Evolutionary conservation across 2,329 filamentous ascomycete genomes (phyloP).

Genomic region (Tetracladium maxilliforme): DNA sequence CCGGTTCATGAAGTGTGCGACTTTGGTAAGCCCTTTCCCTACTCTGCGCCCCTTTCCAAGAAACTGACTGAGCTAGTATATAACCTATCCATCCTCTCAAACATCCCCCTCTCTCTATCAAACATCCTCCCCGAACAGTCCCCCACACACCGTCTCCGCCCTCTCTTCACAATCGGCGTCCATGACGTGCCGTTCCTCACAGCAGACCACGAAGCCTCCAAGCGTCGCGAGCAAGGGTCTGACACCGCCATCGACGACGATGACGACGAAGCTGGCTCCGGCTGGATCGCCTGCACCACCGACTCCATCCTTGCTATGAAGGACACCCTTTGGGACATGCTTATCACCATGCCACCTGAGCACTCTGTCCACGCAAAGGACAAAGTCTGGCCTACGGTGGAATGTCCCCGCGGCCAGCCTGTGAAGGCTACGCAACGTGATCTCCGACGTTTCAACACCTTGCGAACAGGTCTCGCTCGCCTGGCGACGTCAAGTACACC

Average conservation of each 20-base stretch:
- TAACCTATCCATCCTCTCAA: conserved; percentile 82
- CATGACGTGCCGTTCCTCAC: conserved; percentile 77
- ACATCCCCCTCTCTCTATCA: conserved; percentile 61
- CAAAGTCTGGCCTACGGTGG: conserved; percentile 63
- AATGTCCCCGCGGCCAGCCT: conserved; percentile 44
- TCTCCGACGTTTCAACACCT: conserved; percentile 59
- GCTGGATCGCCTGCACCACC: conserved; percentile 92
- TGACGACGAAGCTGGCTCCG: conserved; percentile 34
- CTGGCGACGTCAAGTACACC: conserved; percentile 9
- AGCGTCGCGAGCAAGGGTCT: conserved; percentile 16
- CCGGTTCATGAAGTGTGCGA: conserved; percentile 79
- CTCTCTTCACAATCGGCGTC: conserved; percentile 86
- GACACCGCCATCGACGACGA: conserved; percentile 16
- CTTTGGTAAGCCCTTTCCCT: conserved; percentile 47
- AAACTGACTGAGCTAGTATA: conserved; percentile 49
- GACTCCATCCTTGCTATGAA: conserved; percentile 87
- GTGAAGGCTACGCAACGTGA: conserved; percentile 86
- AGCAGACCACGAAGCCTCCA: conserved; percentile 36
- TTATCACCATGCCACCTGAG: conserved; percentile 64
- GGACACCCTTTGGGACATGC: conserved; percentile 72
- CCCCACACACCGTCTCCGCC: conserved; percentile 51
- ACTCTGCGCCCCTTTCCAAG: conserved; percentile 1
- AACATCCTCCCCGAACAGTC: conserved; percentile 51
- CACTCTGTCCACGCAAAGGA: conserved; percentile 40
- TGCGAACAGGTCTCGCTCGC: conserved; percentile 47